These are phyloP conservation scores for Hibiscus tridactylites DNA, from an alignment of 345 rosid species.

Conservation along the genomic window DNA sequence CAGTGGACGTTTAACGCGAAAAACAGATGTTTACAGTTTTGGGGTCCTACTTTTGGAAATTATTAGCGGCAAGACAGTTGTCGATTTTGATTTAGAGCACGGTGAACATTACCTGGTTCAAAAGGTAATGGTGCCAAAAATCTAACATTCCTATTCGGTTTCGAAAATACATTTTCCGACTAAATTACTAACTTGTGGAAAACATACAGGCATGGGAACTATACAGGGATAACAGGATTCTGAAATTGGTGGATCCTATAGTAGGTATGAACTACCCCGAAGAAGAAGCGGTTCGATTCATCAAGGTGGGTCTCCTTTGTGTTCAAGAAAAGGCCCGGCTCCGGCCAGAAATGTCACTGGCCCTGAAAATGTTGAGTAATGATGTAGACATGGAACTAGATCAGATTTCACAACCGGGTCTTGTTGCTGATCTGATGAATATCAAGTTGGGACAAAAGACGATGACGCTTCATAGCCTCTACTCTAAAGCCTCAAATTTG, in stretches of 20 bases:
- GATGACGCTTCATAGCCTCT: constrained; percentile 6
- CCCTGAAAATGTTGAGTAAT: constrained; percentile 27
- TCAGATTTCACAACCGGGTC: constrained; percentile 38
- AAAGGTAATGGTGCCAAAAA: constrained; percentile 27
- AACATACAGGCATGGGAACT: constrained; percentile 47
- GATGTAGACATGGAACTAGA: constrained; percentile 15
- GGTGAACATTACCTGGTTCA: constrained; percentile 50
- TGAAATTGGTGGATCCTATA: constrained; percentile 33
- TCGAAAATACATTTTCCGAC: not conserved
- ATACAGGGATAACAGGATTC: constrained; percentile 20
- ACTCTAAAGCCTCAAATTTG: constrained; percentile 13
- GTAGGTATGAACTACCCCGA: constrained; percentile 25
- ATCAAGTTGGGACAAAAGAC: constrained; percentile 29
- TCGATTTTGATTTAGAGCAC: constrained; percentile 31
- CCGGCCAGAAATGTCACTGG: constrained; percentile 42
- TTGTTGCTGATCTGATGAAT: constrained; percentile 34
- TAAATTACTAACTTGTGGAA: not conserved
- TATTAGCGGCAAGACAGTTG: constrained; percentile 35
- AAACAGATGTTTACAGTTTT: constrained; percentile 54
- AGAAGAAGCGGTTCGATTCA: constrained; percentile 37
- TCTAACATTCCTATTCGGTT: not conserved
- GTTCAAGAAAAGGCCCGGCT: constrained; percentile 45
- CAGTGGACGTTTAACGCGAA: constrained; percentile 43
- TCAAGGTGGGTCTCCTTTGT: constrained; percentile 47
- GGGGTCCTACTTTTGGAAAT: constrained; percentile 53